phyloP scores from a whole-genome alignment of 495 filamentous ascomycete genomes.

The Clohesyomyces aquaticus region DNA sequence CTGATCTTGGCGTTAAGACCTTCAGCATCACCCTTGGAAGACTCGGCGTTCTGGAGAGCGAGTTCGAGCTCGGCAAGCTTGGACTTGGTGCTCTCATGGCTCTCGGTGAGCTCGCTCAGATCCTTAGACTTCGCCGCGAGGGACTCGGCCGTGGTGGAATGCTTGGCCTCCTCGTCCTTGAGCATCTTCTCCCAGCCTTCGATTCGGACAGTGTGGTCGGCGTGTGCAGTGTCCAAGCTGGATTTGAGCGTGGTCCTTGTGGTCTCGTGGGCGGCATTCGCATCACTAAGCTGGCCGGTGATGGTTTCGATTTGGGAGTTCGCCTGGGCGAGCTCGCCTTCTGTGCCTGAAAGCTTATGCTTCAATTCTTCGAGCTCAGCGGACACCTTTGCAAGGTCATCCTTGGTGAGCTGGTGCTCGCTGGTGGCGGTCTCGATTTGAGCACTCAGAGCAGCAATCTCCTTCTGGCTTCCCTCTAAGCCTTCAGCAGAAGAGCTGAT shows the following conservation, averaged over 20 bases:
- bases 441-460: not conserved
- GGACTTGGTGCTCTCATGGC: not conserved
- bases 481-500: not conserved
- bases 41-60: not conserved
- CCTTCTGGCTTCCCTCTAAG: not conserved
- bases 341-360: too few relatives aligned
- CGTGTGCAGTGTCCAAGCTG: not conserved
- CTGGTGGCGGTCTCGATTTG: not conserved
- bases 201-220: not conserved
- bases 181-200: not conserved
- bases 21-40: slow-evolving; percentile 8
- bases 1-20: slow-evolving; percentile 16
- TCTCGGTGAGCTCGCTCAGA: not conserved
- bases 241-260: too few relatives aligned
- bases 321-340: too few relatives aligned
- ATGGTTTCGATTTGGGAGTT: too few relatives aligned
- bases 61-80: not conserved
- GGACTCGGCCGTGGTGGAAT: not conserved
- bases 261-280: too few relatives aligned
- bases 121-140: slow-evolving; percentile 7
- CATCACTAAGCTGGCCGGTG: too few relatives aligned
- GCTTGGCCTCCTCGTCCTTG: not conserved
- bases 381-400: not conserved
- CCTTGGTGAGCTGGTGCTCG: not conserved
- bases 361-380: not conserved